A percentile compares a stretch with the other conserved stretches of the same genome.
Evolutionary conservation across 2,329 filamentous ascomycete genomes (phyloP).

Genomic region (Elsinoe necatrix): DNA sequence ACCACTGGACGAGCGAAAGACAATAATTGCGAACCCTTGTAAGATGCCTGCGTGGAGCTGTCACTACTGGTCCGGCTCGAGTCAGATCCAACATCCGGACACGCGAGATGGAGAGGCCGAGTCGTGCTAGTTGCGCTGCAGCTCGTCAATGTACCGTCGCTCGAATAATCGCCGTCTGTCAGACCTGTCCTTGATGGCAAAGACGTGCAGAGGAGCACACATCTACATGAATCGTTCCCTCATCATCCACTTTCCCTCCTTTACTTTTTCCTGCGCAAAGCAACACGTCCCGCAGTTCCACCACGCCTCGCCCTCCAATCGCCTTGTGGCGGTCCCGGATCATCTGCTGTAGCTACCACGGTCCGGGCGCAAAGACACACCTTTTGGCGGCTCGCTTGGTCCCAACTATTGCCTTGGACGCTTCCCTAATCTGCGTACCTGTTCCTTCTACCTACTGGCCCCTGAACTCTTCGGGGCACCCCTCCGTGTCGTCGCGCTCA

Average conservation of each 20-base stretch:
- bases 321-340: not conserved
- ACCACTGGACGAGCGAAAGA: not conserved
- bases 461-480: not conserved
- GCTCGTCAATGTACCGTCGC: conserved; percentile 11
- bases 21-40: not conserved
- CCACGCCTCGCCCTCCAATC: conserved; percentile 11
- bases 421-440: conserved; percentile 14
- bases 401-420: conserved; percentile 15
- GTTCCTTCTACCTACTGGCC: not conserved
- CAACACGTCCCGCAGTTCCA: conserved; percentile 7
- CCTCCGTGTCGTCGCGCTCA: not conserved
- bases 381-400: conserved; percentile 13
- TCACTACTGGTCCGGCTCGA: not conserved
- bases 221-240: not conserved
- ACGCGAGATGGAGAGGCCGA: conserved; percentile 11
- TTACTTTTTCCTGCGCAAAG: conserved; percentile 14
- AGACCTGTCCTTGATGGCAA: not conserved
- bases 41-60: not conserved
- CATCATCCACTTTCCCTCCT: not conserved
- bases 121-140: not conserved
- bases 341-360: not conserved
- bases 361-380: conserved; percentile 14
- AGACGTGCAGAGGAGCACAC: not conserved
- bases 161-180: not conserved
- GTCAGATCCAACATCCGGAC: conserved; percentile 10